Evolutionary conservation across 495 filamentous ascomycete species (phyloP), one percentile per base, ranked within the genome.

Genomic region (Cudoniella acicularis): DNA sequence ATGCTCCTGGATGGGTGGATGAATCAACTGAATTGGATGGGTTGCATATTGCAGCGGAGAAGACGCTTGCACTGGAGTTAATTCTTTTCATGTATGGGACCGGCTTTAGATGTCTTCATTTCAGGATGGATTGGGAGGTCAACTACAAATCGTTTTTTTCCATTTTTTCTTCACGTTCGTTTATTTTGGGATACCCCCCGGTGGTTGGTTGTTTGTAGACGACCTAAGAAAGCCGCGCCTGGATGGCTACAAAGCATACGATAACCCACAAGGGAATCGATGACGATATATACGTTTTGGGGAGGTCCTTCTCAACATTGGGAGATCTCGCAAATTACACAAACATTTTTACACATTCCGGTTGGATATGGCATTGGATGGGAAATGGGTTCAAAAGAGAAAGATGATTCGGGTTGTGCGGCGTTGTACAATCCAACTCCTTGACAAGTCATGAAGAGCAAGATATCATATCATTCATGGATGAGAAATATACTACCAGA

Each of bases 401-500:
- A n/a, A n/a, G n/a, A n/a, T n/a, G n/a, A n/a, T n/a, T n/a, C n/a
- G n/a, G n/a, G n/a, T n/a, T n/a, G n/a, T n/a, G n/a, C n/a, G n/a
- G n/a, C n/a, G n/a, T n/a, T n/a, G n/a, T n/a, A n/a, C n/a, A n/a
- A n/a, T n/a, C n/a, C n/a, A n/a, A n/a, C n/a, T n/a, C n/a, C n/a
- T n/a, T n/a, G n/a, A n/a, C n/a, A n/a, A n/a, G 45, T 48, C 42
- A 23, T 8, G 55, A 42, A 49, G 54, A 43, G n/a, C n/a, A n/a
- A n/a, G n/a, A n/a, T n/a, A n/a, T n/a, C n/a, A n/a, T n/a, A n/a
- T n/a, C n/a, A n/a, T n/a, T n/a, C n/a, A n/a, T n/a, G n/a, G n/a
- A n/a, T n/a, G 25, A 59, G 41, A 50, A 60, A 60, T 60, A 60
- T 25, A 60, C 52, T 54, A 60, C 40, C 1, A 60, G 58, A 60